Base-by-base conservation (phyloP, 2,329 filamentous ascomycete genomes). In the Neofusicoccum sp. region DNA sequence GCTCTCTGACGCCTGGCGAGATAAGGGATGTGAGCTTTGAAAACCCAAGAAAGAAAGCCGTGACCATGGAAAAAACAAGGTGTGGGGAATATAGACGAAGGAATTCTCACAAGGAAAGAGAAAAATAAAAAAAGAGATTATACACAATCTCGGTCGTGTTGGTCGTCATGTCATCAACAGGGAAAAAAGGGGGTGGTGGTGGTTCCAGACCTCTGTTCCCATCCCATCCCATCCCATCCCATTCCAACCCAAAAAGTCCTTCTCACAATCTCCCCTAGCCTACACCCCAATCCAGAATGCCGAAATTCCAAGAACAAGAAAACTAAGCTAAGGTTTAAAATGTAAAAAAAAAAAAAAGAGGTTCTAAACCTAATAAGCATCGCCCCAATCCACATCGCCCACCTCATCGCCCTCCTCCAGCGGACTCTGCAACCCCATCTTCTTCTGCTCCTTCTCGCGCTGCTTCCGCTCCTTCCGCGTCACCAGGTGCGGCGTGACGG, bases 401-500 rank as follows among this genome's bases (percentile, higher is more conserved):
- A 76, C 73, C 64, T 74, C 54, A 43, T 72, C 73, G 7, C 73
- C 72, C 28, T 72, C 73, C 26, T 67, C 57, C 67, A 85, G 79
- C 69, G 84, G 65, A 6, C 16, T 33, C 26, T 38, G 34, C 0
- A 85, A 84, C 3, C 86, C 86, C 51, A 49, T 60, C 54, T 84
- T 86, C 77, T 86, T 85, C 66, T 86, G 81, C 70, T 86, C 74
- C 70, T 82, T 85, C 79, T 80, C 85, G 80, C 86, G 86, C 71
- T 83, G 80, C 81, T 88, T 91, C 30, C 89, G 78, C 69, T 93
- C 89, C 63, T 85, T 83, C 73, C 82, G 85, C 26, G 86, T 90
- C 14, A 90, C 86, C 48, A 93, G 76, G 20, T 84, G 85, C n/a
- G 90, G 89, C 31, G 90, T 92, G 51, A 93, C 84, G 1, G 90